Conservation (phyloP, 768 basidiomycete species). For the Wakefieldia striispora region DNA sequence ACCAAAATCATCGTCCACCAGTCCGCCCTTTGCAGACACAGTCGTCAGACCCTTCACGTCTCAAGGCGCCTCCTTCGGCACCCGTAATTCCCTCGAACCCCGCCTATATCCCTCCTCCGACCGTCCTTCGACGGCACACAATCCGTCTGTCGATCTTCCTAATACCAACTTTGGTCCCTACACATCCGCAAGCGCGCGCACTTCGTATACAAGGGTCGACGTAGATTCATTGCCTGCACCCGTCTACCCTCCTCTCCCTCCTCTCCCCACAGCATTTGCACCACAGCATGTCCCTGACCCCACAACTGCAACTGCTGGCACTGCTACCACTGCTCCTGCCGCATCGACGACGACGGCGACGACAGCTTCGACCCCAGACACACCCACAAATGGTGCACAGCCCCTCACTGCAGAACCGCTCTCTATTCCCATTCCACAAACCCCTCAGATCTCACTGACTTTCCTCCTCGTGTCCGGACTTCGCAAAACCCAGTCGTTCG, state of each 20-base stretch:
- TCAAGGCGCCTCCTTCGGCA: conserved; percentile 18
- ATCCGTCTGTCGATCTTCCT: conserved; percentile 4
- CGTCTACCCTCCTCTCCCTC: conserved; percentile 25
- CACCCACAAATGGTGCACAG: conserved; percentile 4
- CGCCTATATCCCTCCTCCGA: conserved; percentile 12
- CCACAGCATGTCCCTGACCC: background rate
- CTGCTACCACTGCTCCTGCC: background rate
- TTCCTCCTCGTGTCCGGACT: conserved; percentile 72
- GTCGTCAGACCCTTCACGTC: conserved; percentile 30
- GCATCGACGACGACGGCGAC: background rate
- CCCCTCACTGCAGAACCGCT: background rate
- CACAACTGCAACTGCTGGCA: background rate
- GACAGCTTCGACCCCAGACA: background rate
- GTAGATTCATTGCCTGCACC: conserved; percentile 26
- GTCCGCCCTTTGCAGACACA: conserved; percentile 26
- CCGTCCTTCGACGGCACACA: conserved; percentile 20
- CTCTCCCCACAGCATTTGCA: conserved; percentile 14
- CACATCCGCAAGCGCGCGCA: conserved; percentile 46
- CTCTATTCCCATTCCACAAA: conserved; percentile 45
- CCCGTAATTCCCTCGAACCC: conserved; percentile 3
- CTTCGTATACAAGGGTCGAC: conserved; percentile 54
- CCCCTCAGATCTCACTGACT: conserved; percentile 62
- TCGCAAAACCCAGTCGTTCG: conserved; percentile 69
- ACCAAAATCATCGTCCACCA: conserved; percentile 2
- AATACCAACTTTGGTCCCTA: conserved; percentile 17